A percentile compares a stretch with the other conserved stretches of the same genome.
Evolutionary conservation across 2,329 filamentous ascomycete species (phyloP).

Genomic region (Lachnellula willkommii): DNA sequence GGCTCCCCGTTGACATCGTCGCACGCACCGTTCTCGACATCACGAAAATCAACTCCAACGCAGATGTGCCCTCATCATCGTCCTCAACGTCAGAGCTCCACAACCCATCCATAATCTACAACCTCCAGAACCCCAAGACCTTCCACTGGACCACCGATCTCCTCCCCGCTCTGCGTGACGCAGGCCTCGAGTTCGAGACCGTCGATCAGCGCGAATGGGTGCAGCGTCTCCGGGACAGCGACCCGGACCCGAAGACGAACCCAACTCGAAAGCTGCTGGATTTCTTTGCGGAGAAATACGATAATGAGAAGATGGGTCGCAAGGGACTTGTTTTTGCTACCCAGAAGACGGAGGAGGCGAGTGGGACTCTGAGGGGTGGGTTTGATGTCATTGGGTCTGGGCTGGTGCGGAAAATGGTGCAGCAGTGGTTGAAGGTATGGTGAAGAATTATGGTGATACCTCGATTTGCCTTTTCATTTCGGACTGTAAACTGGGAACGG

Average conservation of each 20-base stretch:
- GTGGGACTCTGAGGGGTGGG: conserved; percentile 31
- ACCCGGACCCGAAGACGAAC: conserved; percentile 41
- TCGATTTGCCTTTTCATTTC: too few relatives aligned
- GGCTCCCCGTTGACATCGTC: conserved; percentile 43
- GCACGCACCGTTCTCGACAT: conserved; percentile 39
- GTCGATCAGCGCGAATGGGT: conserved; percentile 43
- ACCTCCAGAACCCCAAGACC: conserved; percentile 44
- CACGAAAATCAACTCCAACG: conserved; percentile 16
- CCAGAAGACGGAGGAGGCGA: conserved; percentile 30
- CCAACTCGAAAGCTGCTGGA: conserved; percentile 49
- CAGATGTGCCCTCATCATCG: neutral
- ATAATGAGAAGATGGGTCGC: conserved; percentile 36
- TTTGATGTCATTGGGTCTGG: conserved; percentile 36
- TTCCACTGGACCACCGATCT: conserved; percentile 47
- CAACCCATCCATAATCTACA: conserved; percentile 37
- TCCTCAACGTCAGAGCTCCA: conserved; percentile 16
- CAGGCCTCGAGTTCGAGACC: conserved; percentile 41
- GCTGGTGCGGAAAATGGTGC: conserved; percentile 35
- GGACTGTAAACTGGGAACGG: too few relatives aligned
- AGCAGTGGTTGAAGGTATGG: conserved; percentile 28
- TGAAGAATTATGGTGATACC: neutral
- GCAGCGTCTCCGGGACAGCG: conserved; percentile 36
- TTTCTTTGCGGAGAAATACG: conserved; percentile 46
- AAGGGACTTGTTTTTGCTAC: conserved; percentile 38
- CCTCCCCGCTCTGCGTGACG: conserved; percentile 42